Conservation (phyloP, 164 flowering plant species). For the Stephania yunnanensis region DNA sequence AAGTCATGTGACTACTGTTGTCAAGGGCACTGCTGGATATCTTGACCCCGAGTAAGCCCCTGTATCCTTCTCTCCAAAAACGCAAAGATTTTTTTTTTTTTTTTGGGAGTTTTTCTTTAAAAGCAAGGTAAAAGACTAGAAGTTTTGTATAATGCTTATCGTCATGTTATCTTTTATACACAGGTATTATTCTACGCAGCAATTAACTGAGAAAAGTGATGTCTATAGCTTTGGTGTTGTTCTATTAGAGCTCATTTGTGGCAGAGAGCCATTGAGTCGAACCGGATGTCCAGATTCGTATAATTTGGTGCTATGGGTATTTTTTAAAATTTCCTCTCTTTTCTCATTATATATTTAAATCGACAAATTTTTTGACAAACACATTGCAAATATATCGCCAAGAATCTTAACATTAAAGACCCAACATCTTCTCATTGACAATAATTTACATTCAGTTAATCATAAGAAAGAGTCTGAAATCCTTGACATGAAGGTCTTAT, state of each 20-base stretch:
- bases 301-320: conserved; percentile 88
- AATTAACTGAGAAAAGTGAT: conserved; percentile 86
- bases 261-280: conserved; percentile 71
- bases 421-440: neutral
- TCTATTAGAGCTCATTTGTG: conserved; percentile 86
- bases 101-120: too few species aligned
- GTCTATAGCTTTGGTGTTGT: conserved; percentile 90
- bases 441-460: neutral
- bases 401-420: neutral
- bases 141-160: neutral
- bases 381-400: neutral
- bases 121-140: too few species aligned
- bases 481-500: neutral
- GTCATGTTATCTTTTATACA: conserved; percentile 15
- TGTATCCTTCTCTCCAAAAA: neutral
- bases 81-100: too few species aligned
- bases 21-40: conserved; percentile 88
- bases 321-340: conserved; percentile 1
- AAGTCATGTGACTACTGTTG: conserved; percentile 73
- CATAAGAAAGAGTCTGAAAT: neutral
- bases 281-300: conserved; percentile 73
- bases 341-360: neutral
- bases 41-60: conserved; percentile 81
- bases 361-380: neutral
- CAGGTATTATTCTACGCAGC: conserved; percentile 83